These are phyloP conservation scores for Monosporascus sp. DNA, from an alignment of 2,329 filamentous ascomycete species.

Conservation along the genomic window DNA sequence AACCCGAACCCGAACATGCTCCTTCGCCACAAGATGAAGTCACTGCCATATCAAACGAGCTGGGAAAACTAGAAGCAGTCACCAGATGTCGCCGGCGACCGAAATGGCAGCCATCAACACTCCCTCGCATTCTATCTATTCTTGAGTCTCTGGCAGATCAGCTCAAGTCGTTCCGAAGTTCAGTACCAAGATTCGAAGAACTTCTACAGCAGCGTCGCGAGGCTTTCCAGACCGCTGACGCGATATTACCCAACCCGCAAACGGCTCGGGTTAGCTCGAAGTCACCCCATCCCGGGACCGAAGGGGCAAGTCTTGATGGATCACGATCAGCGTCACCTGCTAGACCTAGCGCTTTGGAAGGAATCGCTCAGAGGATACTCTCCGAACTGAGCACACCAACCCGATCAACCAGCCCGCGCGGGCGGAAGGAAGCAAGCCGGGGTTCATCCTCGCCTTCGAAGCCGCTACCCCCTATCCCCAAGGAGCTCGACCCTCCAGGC, in stretches of 20 bases:
- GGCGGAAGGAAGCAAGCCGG: constrained; percentile 40
- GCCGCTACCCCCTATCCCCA: constrained; percentile 33
- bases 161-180: constrained; percentile 54
- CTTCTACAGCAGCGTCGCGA: constrained; percentile 61
- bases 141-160: constrained; percentile 58
- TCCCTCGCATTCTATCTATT: constrained; percentile 50
- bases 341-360: constrained; percentile 50
- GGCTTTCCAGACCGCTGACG: constrained; percentile 56
- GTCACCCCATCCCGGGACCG: constrained; percentile 23
- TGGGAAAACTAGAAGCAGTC: constrained; percentile 41
- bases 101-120: constrained; percentile 43
- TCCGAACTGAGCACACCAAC: constrained; percentile 53
- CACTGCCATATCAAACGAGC: constrained; percentile 28
- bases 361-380: constrained; percentile 57
- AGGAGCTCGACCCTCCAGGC: constrained; percentile 35
- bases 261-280: constrained; percentile 20
- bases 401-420: constrained; percentile 43
- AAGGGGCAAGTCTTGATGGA: constrained; percentile 40
- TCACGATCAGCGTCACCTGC: constrained; percentile 46
- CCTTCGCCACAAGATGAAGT: constrained; percentile 12
- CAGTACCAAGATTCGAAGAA: constrained; percentile 67
- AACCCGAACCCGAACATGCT: too few species aligned
- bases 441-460: constrained; percentile 25
- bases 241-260: constrained; percentile 34
- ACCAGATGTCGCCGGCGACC: constrained; percentile 48